Evolutionary conservation across 1,284 basidiomycete genomes (phyloP).

Genomic region (Pterula multifida): DNA sequence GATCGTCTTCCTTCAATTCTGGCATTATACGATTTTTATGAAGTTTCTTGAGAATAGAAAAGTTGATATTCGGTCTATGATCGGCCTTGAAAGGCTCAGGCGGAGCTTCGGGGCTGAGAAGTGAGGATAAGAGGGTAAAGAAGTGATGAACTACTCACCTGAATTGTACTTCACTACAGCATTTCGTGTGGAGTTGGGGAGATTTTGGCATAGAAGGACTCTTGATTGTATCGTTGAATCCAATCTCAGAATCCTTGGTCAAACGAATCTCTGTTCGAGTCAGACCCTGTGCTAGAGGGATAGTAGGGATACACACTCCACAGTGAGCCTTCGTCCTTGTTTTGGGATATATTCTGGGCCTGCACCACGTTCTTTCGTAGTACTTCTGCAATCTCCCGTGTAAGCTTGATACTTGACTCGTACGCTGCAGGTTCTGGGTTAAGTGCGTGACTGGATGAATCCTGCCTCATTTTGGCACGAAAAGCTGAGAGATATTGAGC

Average conservation of each 20-base stretch:
- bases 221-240: slow-evolving; percentile 61
- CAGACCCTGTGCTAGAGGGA: neutral
- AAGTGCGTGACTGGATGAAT: slow-evolving; percentile 30
- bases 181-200: slow-evolving; percentile 29
- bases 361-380: slow-evolving; percentile 66
- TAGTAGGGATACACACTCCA: neutral
- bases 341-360: slow-evolving; percentile 21
- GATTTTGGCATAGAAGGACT: slow-evolving; percentile 29
- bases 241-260: slow-evolving; percentile 61
- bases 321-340: neutral
- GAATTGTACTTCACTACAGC: slow-evolving; percentile 21
- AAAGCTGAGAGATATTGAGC: slow-evolving; percentile 38
- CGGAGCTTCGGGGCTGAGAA: slow-evolving; percentile 18
- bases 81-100: slow-evolving; percentile 20
- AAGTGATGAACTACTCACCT: slow-evolving; percentile 17
- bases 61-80: slow-evolving; percentile 19
- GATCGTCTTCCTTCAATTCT: slow-evolving; percentile 55
- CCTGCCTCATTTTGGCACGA: slow-evolving; percentile 45
- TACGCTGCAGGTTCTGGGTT: slow-evolving; percentile 34
- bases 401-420: slow-evolving; percentile 29
- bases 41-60: slow-evolving; percentile 57
- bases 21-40: slow-evolving; percentile 50
- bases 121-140: slow-evolving; percentile 13
- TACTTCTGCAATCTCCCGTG: slow-evolving; percentile 54
- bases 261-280: slow-evolving; percentile 41